These are phyloP conservation scores for Fusarium stilboides DNA, from an alignment of 2,329 filamentous ascomycete genomes.

Conservation along the genomic window DNA sequence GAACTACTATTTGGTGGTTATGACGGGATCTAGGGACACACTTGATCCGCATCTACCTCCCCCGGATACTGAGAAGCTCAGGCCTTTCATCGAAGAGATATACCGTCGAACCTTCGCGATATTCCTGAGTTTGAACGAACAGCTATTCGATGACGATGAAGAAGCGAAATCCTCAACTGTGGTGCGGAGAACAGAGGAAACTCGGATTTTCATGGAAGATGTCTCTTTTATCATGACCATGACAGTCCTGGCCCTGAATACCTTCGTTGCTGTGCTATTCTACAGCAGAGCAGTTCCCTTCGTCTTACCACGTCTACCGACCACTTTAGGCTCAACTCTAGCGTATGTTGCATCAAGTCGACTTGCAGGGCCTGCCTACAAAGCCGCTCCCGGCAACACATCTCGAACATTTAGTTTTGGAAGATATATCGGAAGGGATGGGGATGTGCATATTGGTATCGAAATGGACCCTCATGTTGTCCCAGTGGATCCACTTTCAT, in stretches of 20 bases:
- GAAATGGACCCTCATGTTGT: constrained; percentile 64
- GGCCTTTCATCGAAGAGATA: constrained; percentile 35
- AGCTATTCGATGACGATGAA: constrained; percentile 54
- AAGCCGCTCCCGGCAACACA: neutral
- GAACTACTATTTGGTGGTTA: constrained; percentile 61
- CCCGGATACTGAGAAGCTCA: constrained; percentile 41
- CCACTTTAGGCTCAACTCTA: constrained; percentile 63
- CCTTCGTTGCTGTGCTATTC: constrained; percentile 59
- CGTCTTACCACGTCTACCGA: constrained; percentile 67
- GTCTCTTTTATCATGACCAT: constrained; percentile 63
- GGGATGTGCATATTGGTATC: constrained; percentile 65
- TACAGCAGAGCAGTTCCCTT: constrained; percentile 60
- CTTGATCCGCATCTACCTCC: constrained; percentile 51
- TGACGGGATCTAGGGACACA: constrained; percentile 48
- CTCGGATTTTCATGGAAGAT: constrained; percentile 64
- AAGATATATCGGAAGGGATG: constrained; percentile 63
- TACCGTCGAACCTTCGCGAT: constrained; percentile 49
- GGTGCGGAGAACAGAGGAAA: constrained; percentile 48
- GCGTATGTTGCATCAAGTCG: constrained; percentile 64
- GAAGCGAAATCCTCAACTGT: constrained; percentile 20
- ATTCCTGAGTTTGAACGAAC: constrained; percentile 59
- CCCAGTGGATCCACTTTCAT: constrained; percentile 23
- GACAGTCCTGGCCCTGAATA: constrained; percentile 60
- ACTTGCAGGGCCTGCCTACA: constrained; percentile 27
- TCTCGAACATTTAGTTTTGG: constrained; percentile 63